phyloP scores from a whole-genome alignment of 164 flowering plant species.

The Umbellularia californica region DNA sequence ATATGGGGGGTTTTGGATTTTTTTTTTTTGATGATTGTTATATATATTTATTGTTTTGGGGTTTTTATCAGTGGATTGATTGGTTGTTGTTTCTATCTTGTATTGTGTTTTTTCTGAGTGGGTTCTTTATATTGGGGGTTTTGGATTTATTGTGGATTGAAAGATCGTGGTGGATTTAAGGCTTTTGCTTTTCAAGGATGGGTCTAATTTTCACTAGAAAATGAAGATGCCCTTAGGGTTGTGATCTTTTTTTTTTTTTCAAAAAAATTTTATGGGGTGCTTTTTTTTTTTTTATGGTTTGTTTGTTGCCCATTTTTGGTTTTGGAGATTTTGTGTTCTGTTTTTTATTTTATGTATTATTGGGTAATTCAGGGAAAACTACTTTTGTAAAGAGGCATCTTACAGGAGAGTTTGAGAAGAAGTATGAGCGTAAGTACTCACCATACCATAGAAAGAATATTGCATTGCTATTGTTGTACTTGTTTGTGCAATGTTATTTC shows the following conservation, averaged over 20 bases:
- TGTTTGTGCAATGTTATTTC: background rate
- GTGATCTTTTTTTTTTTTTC: no score
- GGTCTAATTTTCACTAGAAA: no score
- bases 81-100: no score
- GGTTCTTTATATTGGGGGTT: no score
- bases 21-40: no score
- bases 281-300: background rate
- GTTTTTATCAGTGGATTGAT: background rate
- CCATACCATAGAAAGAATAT: background rate
- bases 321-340: background rate
- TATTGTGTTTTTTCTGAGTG: no score
- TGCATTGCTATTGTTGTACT: background rate
- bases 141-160: no score
- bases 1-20: background rate
- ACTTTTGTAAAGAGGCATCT: conserved; percentile 84
- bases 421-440: conserved; percentile 65
- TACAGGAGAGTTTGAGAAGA: conserved; percentile 87
- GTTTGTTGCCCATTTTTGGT: background rate
- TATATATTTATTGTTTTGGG: background rate
- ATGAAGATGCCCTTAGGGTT: no score
- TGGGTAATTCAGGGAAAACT: conserved; percentile 48
- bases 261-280: no score
- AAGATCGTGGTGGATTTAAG: no score
- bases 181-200: no score
- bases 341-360: background rate